A percentile compares a stretch with the other conserved stretches of the same genome.
phyloP scores from a whole-genome alignment of 257 asterid genomes.

The Solanum megistacrolobum region DNA sequence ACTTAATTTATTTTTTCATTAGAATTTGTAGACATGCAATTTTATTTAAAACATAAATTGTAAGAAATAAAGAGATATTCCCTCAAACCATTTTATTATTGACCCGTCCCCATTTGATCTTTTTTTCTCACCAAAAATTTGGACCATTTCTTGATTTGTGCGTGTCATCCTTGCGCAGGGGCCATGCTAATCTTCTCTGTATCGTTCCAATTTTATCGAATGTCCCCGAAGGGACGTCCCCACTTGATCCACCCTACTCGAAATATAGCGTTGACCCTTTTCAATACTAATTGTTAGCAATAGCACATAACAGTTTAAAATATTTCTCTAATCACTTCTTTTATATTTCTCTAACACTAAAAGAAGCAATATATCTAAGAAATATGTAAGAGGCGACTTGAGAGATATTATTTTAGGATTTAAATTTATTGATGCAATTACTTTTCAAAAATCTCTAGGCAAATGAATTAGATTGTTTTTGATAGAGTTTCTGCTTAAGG shows the following conservation, averaged over 20 bases:
- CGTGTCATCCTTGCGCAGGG: constrained; percentile 10
- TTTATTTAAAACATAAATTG: no score
- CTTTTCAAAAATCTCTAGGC: neutral
- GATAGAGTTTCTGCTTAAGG: no score
- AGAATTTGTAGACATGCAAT: no score
- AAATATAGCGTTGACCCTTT: no score
- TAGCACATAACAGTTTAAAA: neutral
- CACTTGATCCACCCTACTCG: no score
- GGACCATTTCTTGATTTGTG: neutral
- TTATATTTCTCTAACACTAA: neutral
- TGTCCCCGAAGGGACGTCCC: constrained; percentile 3
- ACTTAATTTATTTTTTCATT: no score
- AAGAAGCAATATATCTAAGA: neutral
- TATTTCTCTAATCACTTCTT: neutral
- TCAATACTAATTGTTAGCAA: neutral
- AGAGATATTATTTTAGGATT: neutral
- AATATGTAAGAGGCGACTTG: neutral
- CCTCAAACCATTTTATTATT: no score
- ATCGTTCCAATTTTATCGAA: constrained; percentile 16
- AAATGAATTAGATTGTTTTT: no score
- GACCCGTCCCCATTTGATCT: no score
- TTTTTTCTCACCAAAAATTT: neutral
- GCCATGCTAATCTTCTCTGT: constrained; percentile 16
- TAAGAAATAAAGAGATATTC: no score
- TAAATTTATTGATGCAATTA: no score